Base-by-base conservation (phyloP, 139 green algal species). In the Chlamydomonas sp. region DNA sequence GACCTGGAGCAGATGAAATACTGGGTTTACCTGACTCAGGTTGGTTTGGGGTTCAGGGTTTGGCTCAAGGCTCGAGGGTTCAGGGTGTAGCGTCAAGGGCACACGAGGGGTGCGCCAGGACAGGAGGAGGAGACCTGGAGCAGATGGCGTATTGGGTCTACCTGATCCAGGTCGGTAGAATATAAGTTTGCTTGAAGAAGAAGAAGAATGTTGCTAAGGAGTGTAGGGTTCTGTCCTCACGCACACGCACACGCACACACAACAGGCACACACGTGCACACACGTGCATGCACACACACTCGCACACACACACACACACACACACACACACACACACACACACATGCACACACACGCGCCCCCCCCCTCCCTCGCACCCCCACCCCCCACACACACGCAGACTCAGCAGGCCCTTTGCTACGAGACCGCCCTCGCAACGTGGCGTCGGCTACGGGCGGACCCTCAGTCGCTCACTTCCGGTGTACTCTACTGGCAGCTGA, bases 401-500 rank as follows among this genome's bases (percentile, higher is more conserved):
- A 48, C 81, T 24, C 79, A 88, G 69, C 89, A 95, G 79, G 62
- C 84, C 37, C 69, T 90, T 35, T 85, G 77, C 35, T 95, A 95
- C 47, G 71, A 87, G 30, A 83, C 82, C 1, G 85, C 89, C 0
- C 13, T 82, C 2, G 48, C 57, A 26, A 47, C 65, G 3, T 95
- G 89, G 89, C 77, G 87, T 0, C 79, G 83, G n/a, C 57, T 83
- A 38, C 78, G 81, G 35, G 68, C 50, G 22, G 73, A 87, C 38
- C 74, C 83, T 2, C 33, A 65, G 26, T 78, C 74, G 1, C 64
- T 74, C 16, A 93, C 82, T 8, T 89, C 87, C 84, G 89, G 89
- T 0, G 74, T 93, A 33, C 79, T 95, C 30, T 93, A 91, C 75
- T 92, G 85, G 87, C 87, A 93, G 79, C 83, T 91, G 24, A 91